These are phyloP conservation scores for Fremontodendron californicum DNA, from an alignment of 345 rosid genomes.

Conservation along the genomic window DNA sequence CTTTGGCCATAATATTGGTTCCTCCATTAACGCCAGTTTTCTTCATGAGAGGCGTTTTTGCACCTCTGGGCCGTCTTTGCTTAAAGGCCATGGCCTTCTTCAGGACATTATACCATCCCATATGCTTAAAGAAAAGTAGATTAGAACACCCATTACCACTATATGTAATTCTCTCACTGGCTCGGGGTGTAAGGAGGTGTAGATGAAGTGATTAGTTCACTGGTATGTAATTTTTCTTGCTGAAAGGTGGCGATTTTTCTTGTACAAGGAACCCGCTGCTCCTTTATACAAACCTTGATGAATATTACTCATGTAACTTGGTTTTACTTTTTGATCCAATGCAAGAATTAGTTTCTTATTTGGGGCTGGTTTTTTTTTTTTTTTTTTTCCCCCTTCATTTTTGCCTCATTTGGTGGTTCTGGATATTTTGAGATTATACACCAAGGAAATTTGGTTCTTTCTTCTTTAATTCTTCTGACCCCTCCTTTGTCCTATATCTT, in stretches of 20 bases:
- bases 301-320: conserved; percentile 10
- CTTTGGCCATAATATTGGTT: conserved; percentile 24
- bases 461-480: conserved; percentile 20
- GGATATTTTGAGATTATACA: conserved; percentile 1
- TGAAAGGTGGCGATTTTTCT: conserved; percentile 18
- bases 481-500: conserved; percentile 25
- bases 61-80: conserved; percentile 26
- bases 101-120: conserved; percentile 72
- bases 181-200: conserved; percentile 17
- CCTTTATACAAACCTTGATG: background rate
- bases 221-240: conserved; percentile 26
- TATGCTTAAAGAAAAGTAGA: conserved; percentile 62
- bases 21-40: conserved; percentile 17
- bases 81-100: conserved; percentile 72
- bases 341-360: conserved; percentile 10
- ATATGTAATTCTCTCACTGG: conserved; percentile 30
- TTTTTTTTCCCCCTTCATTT: too few species aligned
- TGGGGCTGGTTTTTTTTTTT: background rate
- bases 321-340: conserved; percentile 7
- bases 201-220: conserved; percentile 15
- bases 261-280: conserved; percentile 5
- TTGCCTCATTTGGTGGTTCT: background rate
- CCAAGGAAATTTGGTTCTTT: conserved; percentile 12
- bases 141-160: conserved; percentile 1
- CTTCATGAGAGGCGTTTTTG: conserved; percentile 33